Evolutionary conservation across 495 filamentous ascomycete species (phyloP).

Genomic region (Tuber magnatum): DNA sequence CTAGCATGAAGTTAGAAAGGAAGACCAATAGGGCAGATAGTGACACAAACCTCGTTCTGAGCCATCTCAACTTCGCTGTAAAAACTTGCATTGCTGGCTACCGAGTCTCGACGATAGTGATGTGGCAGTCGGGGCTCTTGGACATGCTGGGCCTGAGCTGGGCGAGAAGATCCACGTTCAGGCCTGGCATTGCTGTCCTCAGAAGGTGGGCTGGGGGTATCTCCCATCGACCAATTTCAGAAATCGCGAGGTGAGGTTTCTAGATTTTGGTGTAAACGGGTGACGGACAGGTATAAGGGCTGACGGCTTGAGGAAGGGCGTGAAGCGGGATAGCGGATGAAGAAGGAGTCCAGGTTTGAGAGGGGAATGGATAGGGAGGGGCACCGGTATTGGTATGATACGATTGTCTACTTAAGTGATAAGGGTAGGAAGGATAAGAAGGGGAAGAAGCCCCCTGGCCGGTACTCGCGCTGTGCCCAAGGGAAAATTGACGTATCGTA

Average conservation of each 20-base stretch:
- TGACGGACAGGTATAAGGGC: neutral
- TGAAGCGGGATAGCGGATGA: neutral
- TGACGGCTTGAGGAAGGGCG: neutral
- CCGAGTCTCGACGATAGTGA: slow-evolving; percentile 58
- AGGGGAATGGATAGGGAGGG: neutral
- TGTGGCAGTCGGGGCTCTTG: neutral
- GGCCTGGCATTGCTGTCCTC: neutral
- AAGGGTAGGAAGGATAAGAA: neutral
- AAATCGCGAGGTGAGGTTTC: neutral
- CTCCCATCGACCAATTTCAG: neutral
- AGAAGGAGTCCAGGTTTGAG: neutral
- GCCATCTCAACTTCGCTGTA: slow-evolving; percentile 99
- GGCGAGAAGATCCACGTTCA: neutral
- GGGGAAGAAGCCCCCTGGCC: neutral
- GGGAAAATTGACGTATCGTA: neutral
- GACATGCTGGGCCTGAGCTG: neutral
- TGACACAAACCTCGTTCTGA: slow-evolving; percentile 67
- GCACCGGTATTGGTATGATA: neutral
- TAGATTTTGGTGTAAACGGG: neutral
- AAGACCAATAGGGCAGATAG: neutral
- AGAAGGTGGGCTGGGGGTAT: neutral
- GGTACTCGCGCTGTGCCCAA: neutral
- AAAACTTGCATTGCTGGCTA: slow-evolving; percentile 74
- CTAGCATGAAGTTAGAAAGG: slow-evolving; percentile 45
- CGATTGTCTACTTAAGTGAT: neutral